Percentiles rank a stretch among this genome's conserved stretches.
phyloP scores from a whole-genome alignment of 805 yeast genomes.

The Komagataella populi region DNA sequence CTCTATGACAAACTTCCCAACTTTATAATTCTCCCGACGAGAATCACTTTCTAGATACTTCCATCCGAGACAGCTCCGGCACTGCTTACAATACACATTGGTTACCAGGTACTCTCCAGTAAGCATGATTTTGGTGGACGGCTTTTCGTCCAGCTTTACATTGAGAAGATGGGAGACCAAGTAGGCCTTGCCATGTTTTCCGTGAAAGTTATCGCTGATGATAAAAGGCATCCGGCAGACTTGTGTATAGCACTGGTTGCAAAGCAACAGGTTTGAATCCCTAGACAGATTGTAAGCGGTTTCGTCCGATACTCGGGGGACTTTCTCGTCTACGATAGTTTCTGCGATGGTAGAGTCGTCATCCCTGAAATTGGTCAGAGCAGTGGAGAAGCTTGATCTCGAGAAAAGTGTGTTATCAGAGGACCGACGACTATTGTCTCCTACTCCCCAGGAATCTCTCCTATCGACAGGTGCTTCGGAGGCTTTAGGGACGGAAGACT shows the following conservation, averaged over 20 bases:
- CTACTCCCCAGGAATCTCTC: not conserved
- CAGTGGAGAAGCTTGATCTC: not conserved
- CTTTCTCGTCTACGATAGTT: not conserved
- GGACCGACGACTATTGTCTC: not conserved
- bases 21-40: slow-evolving; percentile 16
- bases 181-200: slow-evolving; percentile 18
- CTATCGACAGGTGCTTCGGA: not conserved
- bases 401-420: not conserved
- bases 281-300: not conserved
- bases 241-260: slow-evolving; percentile 19
- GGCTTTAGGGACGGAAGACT: not conserved
- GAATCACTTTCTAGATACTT: slow-evolving; percentile 17
- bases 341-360: not conserved
- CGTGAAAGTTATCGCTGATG: slow-evolving; percentile 19
- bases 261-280: slow-evolving; percentile 6
- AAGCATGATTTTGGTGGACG: slow-evolving; percentile 15
- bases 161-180: slow-evolving; percentile 19
- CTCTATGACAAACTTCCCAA: slow-evolving; percentile 20
- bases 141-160: slow-evolving; percentile 6
- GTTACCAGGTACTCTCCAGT: slow-evolving; percentile 20
- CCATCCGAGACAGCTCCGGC: slow-evolving; percentile 18
- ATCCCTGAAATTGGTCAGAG: not conserved
- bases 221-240: slow-evolving; percentile 14
- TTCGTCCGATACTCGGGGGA: not conserved
- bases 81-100: slow-evolving; percentile 16